Evolutionary conservation across 2,329 filamentous ascomycete genomes (phyloP).

Genomic region (Colletotrichum sp.): DNA sequence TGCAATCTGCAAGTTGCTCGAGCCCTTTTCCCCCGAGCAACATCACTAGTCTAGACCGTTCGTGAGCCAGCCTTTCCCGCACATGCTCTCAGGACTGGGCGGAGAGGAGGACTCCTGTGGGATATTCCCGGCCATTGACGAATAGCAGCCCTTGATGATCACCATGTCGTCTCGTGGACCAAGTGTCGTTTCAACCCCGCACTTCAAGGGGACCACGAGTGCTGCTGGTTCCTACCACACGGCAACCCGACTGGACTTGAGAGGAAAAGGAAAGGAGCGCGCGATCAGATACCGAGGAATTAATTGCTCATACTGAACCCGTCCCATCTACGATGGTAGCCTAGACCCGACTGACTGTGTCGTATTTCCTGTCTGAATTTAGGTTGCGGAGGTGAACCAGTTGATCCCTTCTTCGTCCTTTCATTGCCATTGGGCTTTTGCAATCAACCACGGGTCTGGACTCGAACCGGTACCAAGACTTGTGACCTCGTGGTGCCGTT

Average conservation of each 20-base stretch:
- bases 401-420: not conserved
- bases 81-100: not conserved
- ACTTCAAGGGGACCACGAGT: not conserved
- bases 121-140: not conserved
- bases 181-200: conserved; percentile 18
- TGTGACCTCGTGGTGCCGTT: not conserved
- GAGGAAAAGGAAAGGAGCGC: not conserved
- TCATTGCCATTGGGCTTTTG: not conserved
- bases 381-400: not conserved
- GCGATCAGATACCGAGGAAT: not conserved
- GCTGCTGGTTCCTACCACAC: not conserved
- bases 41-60: not conserved
- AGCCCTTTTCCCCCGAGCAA: not conserved
- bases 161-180: not conserved
- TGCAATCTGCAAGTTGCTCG: not conserved
- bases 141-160: not conserved
- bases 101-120: not conserved
- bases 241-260: not conserved
- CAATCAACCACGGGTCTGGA: not conserved
- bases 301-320: not conserved
- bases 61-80: not conserved
- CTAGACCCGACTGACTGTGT: not conserved
- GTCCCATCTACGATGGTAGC: not conserved
- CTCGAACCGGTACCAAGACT: not conserved
- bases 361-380: not conserved